Evolutionary conservation across 495 filamentous ascomycete genomes (phyloP).

Genomic region (Margaritispora aquatica): DNA sequence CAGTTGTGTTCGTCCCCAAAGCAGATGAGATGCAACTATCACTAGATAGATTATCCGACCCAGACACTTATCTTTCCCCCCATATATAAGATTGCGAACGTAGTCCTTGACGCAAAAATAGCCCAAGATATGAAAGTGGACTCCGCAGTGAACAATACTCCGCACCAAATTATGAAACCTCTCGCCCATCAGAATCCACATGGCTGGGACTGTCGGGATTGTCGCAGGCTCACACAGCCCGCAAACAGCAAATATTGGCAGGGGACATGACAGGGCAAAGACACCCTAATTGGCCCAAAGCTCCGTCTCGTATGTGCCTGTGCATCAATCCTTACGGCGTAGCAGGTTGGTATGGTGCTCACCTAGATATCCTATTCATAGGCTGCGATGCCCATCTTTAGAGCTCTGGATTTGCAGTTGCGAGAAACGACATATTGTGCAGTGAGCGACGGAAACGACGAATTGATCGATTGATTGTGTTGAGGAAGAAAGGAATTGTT

Average conservation of each 20-base stretch:
- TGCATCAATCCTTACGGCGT: slow-evolving; percentile 1
- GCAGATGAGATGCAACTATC: too few relatives aligned
- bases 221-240: not conserved
- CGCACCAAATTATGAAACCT: too few relatives aligned
- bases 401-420: not conserved
- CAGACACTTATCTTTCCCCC: too few relatives aligned
- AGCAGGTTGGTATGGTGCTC: too few relatives aligned
- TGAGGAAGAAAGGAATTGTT: not conserved
- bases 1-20: too few relatives aligned
- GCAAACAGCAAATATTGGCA: not conserved
- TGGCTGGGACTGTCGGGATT: not conserved
- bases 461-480: not conserved
- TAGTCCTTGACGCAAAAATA: slow-evolving; percentile 7
- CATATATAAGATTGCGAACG: not conserved
- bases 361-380: not conserved
- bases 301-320: not conserved
- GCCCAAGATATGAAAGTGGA: not conserved
- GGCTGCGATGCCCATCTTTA: not conserved
- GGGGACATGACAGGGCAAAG: not conserved
- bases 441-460: not conserved
- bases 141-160: not conserved
- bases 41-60: too few relatives aligned
- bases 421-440: not conserved
- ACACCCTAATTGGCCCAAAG: not conserved
- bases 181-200: not conserved